Conservation (phyloP, 2,329 filamentous ascomycete genomes). For the Arthrobotrys sinensis region DNA sequence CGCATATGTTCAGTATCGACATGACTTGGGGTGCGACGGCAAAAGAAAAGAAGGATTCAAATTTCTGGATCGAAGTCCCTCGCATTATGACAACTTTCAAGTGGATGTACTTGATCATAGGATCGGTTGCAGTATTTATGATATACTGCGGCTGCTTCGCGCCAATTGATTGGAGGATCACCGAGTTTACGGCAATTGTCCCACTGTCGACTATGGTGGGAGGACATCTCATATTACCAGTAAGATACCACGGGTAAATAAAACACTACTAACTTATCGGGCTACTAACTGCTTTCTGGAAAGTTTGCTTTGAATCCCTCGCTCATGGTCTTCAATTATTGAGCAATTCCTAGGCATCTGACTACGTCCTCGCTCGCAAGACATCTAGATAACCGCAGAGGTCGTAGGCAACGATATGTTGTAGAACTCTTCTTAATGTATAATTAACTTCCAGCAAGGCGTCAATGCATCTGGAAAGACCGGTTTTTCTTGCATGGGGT, state of each 20-base stretch:
- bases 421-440: neutral
- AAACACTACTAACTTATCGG: neutral
- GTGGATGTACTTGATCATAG: constrained; percentile 62
- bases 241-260: constrained; percentile 64
- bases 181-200: constrained; percentile 74
- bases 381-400: neutral
- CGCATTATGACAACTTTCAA: constrained; percentile 47
- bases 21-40: constrained; percentile 66
- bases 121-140: constrained; percentile 63
- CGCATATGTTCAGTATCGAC: constrained; percentile 69
- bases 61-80: constrained; percentile 44
- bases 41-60: constrained; percentile 49
- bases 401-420: neutral
- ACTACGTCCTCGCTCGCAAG: neutral
- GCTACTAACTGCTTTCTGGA: constrained; percentile 64
- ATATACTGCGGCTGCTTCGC: constrained; percentile 64
- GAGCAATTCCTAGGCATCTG: neutral
- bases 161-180: constrained; percentile 72
- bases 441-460: neutral
- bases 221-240: constrained; percentile 74
- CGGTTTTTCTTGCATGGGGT: neutral
- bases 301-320: constrained; percentile 67
- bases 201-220: constrained; percentile 72
- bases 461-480: neutral
- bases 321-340: constrained; percentile 22